Base-by-base conservation (phyloP, 176 grass and related monocot species). In the Carex littledalei region DNA sequence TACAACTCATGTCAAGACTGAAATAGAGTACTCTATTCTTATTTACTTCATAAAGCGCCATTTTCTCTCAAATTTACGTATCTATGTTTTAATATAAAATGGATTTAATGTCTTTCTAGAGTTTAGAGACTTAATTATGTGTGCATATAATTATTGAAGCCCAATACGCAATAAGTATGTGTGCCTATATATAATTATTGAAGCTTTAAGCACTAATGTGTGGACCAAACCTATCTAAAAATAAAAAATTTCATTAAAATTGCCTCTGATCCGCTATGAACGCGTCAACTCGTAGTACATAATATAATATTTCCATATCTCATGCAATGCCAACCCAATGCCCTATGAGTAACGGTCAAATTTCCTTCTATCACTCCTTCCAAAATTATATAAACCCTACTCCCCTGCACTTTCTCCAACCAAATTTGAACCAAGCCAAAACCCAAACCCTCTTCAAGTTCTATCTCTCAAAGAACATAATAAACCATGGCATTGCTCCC, bases 301-400 rank as follows among this genome's bases (percentile, higher is more conserved):
- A 76, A 76, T 76, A 76, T 43, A 81, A 63, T 81, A 81, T 81
- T 62, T 63, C 3, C 21, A 29, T n/a, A 61, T 39, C 34, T 39
- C 54, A 63, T 81, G 78, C 29, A 14, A 60, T 81, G 32, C 78
- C 78, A 81, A 13, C 78, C 22, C 61, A 61, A 63, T 43, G 32
- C 55, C 58, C 79, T 3, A 60, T 45, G 21, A 45, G 32, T 81
- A 81, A 81, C 79, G 79, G 57, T 82, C 79, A 22, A 82, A 82
- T 65, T 64, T 80, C 78, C 52, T 56, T 57, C 10, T 59, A 61
- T 56, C 79, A 82, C 56, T 65, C 37, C 21, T 10, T 9, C 63
- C 61, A 63, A 64, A 55, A 53, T 31, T 83, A 83, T 83, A 83
- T 83, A 83, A 83, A 83, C 81, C 63, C 81, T 68, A 83, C 63